Percentiles rank a stretch among this genome's conserved stretches.
phyloP scores from a whole-genome alignment of 2,329 filamentous ascomycete species.

The Aspergillus viridinutans region DNA sequence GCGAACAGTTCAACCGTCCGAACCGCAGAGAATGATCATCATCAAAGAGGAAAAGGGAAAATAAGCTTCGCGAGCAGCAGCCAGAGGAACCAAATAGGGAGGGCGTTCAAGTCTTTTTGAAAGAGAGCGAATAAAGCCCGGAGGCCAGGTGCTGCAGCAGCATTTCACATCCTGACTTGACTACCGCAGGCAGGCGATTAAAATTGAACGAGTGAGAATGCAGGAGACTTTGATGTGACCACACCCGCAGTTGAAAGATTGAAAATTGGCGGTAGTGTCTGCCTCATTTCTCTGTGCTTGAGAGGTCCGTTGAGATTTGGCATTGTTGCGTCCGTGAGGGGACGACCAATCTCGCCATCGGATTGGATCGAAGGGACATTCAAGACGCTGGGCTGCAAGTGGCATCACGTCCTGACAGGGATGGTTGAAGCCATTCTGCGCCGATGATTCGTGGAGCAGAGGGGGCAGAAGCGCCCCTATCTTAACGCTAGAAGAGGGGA shows the following conservation, averaged over 20 bases:
- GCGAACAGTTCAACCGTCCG: background rate
- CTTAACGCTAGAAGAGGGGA: slow-evolving; percentile 22
- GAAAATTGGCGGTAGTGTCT: background rate
- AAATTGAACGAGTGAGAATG: slow-evolving; percentile 24
- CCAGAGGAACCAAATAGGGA: slow-evolving; percentile 12
- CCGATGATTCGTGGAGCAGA: slow-evolving; percentile 24
- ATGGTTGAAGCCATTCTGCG: background rate
- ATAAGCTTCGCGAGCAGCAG: slow-evolving; percentile 17
- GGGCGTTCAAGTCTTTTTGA: slow-evolving; percentile 30
- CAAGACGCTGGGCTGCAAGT: slow-evolving; percentile 26
- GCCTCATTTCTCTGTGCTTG: background rate
- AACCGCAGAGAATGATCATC: slow-evolving; percentile 10
- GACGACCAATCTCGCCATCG: background rate
- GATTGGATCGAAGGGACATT: slow-evolving; percentile 5
- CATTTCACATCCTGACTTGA: slow-evolving; percentile 6
- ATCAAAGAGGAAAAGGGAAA: slow-evolving; percentile 9
- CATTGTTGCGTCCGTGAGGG: slow-evolving; percentile 5
- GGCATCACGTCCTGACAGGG: slow-evolving; percentile 24
- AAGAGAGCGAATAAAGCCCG: slow-evolving; percentile 15
- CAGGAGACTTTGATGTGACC: slow-evolving; percentile 27
- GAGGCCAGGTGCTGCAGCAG: slow-evolving; percentile 12
- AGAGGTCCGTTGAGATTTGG: slow-evolving; percentile 1
- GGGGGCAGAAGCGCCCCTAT: slow-evolving; percentile 28
- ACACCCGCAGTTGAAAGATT: slow-evolving; percentile 19
- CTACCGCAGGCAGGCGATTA: slow-evolving; percentile 8